Conservation (phyloP, 805 yeast species). For the Priceomyces melissophilus region DNA sequence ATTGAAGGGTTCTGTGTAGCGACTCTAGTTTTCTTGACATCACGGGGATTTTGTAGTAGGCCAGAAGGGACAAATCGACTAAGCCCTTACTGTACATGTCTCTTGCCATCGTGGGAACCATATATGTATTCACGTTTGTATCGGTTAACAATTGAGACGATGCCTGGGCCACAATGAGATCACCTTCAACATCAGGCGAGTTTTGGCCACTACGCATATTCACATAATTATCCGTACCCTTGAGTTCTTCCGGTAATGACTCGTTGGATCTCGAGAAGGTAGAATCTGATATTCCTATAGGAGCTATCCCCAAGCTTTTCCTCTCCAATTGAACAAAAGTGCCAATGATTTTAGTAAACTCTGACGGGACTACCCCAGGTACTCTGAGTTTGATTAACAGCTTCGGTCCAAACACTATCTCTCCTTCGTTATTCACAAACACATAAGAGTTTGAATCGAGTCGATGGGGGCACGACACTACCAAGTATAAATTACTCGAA, state of each 20-base stretch:
- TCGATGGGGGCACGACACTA: slow-evolving; percentile 50
- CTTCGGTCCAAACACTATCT: slow-evolving; percentile 46
- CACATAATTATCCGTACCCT: background rate
- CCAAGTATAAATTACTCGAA: slow-evolving; percentile 48
- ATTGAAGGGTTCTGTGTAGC: slow-evolving; percentile 45
- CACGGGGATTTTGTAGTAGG: slow-evolving; percentile 38
- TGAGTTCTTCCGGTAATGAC: slow-evolving; percentile 18
- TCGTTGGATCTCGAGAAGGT: slow-evolving; percentile 20
- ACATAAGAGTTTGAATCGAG: slow-evolving; percentile 55
- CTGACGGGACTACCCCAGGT: slow-evolving; percentile 46
- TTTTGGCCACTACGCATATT: slow-evolving; percentile 5
- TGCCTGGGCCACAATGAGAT: slow-evolving; percentile 33
- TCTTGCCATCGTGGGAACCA: slow-evolving; percentile 35
- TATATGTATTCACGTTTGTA: slow-evolving; percentile 32
- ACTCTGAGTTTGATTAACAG: slow-evolving; percentile 47
- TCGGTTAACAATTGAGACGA: slow-evolving; percentile 31
- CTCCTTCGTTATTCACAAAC: slow-evolving; percentile 55
- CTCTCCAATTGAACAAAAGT: slow-evolving; percentile 27
- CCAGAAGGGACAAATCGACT: slow-evolving; percentile 33
- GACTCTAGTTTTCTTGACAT: slow-evolving; percentile 42
- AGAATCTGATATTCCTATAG: slow-evolving; percentile 35
- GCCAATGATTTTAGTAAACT: slow-evolving; percentile 18
- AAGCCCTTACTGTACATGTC: slow-evolving; percentile 32
- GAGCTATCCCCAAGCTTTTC: slow-evolving; percentile 31
- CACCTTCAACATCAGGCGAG: slow-evolving; percentile 15